Evolutionary conservation across 2,329 filamentous ascomycete genomes (phyloP).

Genomic region (Aspergillus tamarii): DNA sequence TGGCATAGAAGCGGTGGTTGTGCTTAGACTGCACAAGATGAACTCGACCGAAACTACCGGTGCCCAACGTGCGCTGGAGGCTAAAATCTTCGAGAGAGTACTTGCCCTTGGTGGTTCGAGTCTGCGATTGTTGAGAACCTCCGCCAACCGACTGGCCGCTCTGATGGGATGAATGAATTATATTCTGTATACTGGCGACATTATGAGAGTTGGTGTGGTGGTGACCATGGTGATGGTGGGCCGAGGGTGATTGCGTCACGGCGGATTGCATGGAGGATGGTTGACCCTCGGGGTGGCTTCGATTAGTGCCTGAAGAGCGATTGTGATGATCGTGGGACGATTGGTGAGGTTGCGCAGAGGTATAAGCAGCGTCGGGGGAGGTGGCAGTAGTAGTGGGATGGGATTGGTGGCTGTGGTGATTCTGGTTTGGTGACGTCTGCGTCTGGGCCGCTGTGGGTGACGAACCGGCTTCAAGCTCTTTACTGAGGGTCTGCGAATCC

Average conservation of each 20-base stretch:
- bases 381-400: background rate
- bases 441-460: conserved; percentile 65
- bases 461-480: conserved; percentile 67
- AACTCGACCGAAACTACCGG: conserved; percentile 94
- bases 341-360: conserved; percentile 26
- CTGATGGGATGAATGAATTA: conserved; percentile 70
- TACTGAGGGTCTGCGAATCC: conserved; percentile 66
- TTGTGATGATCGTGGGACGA: conserved; percentile 18
- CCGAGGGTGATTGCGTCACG: conserved; percentile 37
- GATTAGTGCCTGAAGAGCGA: conserved; percentile 23
- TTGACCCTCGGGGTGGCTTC: conserved; percentile 26
- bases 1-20: conserved; percentile 96
- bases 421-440: conserved; percentile 60
- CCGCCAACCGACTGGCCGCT: conserved; percentile 32
- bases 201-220: conserved; percentile 59
- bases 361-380: conserved; percentile 2
- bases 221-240: conserved; percentile 41
- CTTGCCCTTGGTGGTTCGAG: conserved; percentile 88
- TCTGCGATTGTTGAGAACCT: conserved; percentile 21
- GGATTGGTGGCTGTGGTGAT: conserved; percentile 27
- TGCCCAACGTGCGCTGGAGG: conserved; percentile 88
- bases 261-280: conserved; percentile 42
- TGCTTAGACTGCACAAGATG: conserved; percentile 97
- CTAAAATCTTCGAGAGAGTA: conserved; percentile 91
- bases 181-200: conserved; percentile 78